Percentiles rank a stretch among this genome's conserved stretches.
Evolutionary conservation across 192 early-diverging fungal species (phyloP).

Genomic region (Phlyctochytrium bullatum): DNA sequence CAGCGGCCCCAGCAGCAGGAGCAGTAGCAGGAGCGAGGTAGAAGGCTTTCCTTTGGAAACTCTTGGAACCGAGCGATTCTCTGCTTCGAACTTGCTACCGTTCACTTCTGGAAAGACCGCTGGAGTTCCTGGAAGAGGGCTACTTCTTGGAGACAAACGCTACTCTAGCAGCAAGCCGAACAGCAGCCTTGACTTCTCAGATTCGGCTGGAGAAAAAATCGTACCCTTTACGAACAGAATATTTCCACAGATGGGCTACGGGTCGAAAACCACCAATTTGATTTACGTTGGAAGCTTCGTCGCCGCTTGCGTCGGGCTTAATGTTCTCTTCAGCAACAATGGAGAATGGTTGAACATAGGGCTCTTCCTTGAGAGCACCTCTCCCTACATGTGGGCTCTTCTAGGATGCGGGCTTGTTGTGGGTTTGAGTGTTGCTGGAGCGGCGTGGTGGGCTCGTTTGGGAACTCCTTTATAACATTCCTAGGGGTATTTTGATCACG

Average conservation of each 20-base stretch:
- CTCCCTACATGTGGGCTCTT: slow-evolving; percentile 87
- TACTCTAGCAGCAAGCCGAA: too few relatives aligned
- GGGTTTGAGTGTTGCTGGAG: slow-evolving; percentile 86
- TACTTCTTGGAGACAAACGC: too few relatives aligned
- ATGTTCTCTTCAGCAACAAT: slow-evolving; percentile 83
- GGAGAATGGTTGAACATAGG: slow-evolving; percentile 89
- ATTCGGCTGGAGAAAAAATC: neutral
- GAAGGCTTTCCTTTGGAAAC: neutral
- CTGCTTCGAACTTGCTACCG: neutral
- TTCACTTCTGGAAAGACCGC: too few relatives aligned
- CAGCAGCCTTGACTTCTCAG: too few relatives aligned
- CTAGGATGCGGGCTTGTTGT: slow-evolving; percentile 83
- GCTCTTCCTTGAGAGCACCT: slow-evolving; percentile 67
- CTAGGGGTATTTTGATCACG: slow-evolving; percentile 92
- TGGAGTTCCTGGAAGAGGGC: too few relatives aligned
- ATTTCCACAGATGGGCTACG: slow-evolving; percentile 23
- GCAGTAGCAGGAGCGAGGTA: neutral
- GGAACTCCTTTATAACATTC: slow-evolving; percentile 6
- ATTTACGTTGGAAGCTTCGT: slow-evolving; percentile 25
- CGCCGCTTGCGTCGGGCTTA: slow-evolving; percentile 64
- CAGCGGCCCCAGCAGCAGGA: neutral
- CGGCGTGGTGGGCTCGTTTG: slow-evolving; percentile 71
- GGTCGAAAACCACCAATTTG: slow-evolving; percentile 37
- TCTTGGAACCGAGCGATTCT: neutral
- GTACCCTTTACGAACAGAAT: slow-evolving; percentile 4